Base-by-base conservation (phyloP, 2,329 filamentous ascomycete species). In the Fusarium illudens region DNA sequence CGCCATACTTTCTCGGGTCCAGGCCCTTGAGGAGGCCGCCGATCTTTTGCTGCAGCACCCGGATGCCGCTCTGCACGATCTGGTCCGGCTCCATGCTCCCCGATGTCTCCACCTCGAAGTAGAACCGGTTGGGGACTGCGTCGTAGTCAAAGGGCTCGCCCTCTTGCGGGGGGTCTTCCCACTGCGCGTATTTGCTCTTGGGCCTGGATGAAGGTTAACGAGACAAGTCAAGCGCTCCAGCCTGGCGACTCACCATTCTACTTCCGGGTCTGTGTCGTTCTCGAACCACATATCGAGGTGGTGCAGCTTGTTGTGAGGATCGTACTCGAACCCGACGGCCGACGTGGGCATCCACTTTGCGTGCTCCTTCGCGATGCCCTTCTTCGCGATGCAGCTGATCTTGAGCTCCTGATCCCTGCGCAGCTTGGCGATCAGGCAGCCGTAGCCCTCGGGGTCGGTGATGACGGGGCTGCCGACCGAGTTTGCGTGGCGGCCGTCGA, bases 311-410 rank as follows among this genome's bases (percentile, higher is more conserved):
- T 99, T 99, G 79, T 96, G 92, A 64, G 96, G 96, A 78, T 99
- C 96, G 79, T 99, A 99, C 80, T 99, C 96, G 77, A 99, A 99
- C 22, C 93, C 94, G 37, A 99, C 90, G 4, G 96, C 96, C 37
- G 94, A 87, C 33, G 92, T 95, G 2, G 96, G 94, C 75, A 93
- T 92, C 96, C 96, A 99, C 80, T 99, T 99, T 10, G 96, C 93
- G 80, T 99, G 96, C 79, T 99, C 96, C 84, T 99, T 99, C 34
- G 95, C 94, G 69, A 98, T 98, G 1, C 96, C 96, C 85, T 98
- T 98, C 85, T 97, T 97, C 52, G 95, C 96, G 70, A 97, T 92
- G 77, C 95, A 98, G 65, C 88, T 92, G 76, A 99, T 88, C 78
- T 93, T 91, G 64, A 99, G 83, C 79, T 97, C 94, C 81, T 99